Conservation (phyloP, 257 asterid genomes). For the Salvia hispanica region DNA sequence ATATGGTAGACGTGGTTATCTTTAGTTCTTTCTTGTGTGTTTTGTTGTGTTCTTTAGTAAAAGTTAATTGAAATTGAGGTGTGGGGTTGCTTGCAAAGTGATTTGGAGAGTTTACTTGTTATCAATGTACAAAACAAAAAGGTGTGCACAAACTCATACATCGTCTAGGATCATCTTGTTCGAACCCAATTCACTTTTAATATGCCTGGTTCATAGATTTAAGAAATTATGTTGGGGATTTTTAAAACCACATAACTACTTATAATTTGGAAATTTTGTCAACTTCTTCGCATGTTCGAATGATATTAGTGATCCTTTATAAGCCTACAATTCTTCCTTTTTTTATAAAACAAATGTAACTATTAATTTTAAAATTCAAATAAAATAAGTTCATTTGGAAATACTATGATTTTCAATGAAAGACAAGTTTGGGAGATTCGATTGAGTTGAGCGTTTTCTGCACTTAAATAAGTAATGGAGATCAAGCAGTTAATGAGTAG, state of each 20-base stretch:
- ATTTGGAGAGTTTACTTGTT: neutral
- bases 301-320: too few relatives aligned
- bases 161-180: constrained; percentile 15
- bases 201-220: too few relatives aligned
- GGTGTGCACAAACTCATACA: constrained; percentile 19
- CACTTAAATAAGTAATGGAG: neutral
- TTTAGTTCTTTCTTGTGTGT: neutral
- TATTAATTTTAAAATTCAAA: neutral
- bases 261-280: neutral
- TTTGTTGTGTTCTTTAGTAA: constrained; percentile 11
- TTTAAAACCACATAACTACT: too few relatives aligned
- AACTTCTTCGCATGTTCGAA: neutral
- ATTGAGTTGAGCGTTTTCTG: neutral
- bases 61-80: constrained; percentile 16
- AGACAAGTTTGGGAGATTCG: too few relatives aligned
- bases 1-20: neutral
- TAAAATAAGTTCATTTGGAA: neutral
- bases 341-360: neutral
- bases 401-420: neutral
- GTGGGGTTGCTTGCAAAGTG: constrained; percentile 24
- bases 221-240: too few relatives aligned
- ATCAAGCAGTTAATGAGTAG: neutral
- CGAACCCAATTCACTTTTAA: neutral
- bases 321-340: too few relatives aligned
- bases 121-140: constrained; percentile 13